These are phyloP conservation scores for Mycena haematopus DNA, from an alignment of 768 basidiomycete genomes.

Conservation along the genomic window DNA sequence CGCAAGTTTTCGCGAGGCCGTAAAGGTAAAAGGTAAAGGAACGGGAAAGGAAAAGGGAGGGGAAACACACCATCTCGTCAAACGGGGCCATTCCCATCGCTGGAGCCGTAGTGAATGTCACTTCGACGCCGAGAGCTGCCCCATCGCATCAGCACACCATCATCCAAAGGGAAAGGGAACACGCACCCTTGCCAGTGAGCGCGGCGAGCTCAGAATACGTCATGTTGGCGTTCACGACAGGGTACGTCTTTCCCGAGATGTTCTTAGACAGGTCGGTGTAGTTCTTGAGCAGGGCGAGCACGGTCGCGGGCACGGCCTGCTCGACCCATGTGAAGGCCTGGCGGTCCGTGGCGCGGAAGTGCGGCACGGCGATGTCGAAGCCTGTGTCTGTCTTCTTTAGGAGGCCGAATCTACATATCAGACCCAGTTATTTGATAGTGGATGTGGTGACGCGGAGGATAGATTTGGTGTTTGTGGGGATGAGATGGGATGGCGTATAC, in stretches of 20 bases:
- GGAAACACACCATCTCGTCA: slow-evolving; percentile 9
- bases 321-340: slow-evolving; percentile 14
- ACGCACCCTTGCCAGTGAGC: background rate
- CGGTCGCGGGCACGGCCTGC: background rate
- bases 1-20: too few species aligned
- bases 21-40: too few species aligned
- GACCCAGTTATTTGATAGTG: background rate
- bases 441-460: too few species aligned
- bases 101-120: background rate
- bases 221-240: slow-evolving; percentile 9
- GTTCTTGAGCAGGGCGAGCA: slow-evolving; percentile 10
- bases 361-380: background rate
- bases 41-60: too few species aligned
- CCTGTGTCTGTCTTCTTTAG: slow-evolving; percentile 14
- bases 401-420: background rate
- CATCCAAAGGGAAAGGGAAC: background rate
- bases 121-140: slow-evolving; percentile 6
- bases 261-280: slow-evolving; percentile 8
- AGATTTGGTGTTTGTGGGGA: too few species aligned
- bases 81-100: background rate
- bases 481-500: too few species aligned
- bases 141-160: slow-evolving; percentile 26
- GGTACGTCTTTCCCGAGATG: slow-evolving; percentile 7
- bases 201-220: background rate
- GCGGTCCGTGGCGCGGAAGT: background rate